Percentiles rank a stretch among this genome's conserved stretches.
Evolutionary conservation across 2,329 filamentous ascomycete species (phyloP).

Genomic region (Apiospora rasikravindrae): DNA sequence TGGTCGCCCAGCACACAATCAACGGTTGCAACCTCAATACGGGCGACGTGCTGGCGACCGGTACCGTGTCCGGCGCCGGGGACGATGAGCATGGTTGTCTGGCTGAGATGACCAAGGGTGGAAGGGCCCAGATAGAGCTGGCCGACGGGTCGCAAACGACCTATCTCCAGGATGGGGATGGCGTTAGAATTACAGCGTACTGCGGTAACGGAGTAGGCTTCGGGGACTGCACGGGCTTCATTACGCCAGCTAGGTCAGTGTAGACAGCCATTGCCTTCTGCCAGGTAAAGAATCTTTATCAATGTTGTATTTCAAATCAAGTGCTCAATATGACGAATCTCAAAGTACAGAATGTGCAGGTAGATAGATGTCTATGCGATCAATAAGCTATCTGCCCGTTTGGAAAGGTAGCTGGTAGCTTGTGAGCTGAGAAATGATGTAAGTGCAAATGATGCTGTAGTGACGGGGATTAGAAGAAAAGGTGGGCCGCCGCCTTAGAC

Average conservation of each 20-base stretch:
- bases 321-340: not conserved
- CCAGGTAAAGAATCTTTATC: no score
- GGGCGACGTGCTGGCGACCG: conserved; percentile 49
- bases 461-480: not conserved
- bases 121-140: conserved; percentile 37
- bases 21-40: conserved; percentile 44
- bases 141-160: conserved; percentile 38
- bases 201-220: conserved; percentile 49
- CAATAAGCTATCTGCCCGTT: not conserved
- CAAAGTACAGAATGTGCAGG: not conserved
- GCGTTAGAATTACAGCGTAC: conserved; percentile 43
- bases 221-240: conserved; percentile 39
- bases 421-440: not conserved
- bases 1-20: conserved; percentile 44
- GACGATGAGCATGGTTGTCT: conserved; percentile 45
- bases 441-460: not conserved
- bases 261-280: not conserved
- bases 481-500: not conserved
- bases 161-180: conserved; percentile 48
- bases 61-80: conserved; percentile 45
- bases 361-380: not conserved
- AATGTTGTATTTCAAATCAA: not conserved
- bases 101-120: conserved; percentile 45
- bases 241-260: conserved; percentile 27
- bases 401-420: not conserved